phyloP scores from a whole-genome alignment of 352 stramenopile genomes.

The Globisporangium heterothallicum region DNA sequence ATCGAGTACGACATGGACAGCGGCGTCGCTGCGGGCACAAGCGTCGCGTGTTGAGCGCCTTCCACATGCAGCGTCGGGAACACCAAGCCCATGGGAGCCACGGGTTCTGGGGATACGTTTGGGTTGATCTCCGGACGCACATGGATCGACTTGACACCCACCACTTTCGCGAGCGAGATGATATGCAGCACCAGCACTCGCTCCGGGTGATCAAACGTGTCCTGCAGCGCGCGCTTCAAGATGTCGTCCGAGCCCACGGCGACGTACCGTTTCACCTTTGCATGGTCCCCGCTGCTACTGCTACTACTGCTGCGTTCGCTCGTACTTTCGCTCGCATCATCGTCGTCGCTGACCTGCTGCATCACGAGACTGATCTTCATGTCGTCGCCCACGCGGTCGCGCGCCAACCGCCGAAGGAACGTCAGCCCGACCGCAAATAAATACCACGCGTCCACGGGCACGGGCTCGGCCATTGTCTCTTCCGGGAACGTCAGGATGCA shows the following conservation, averaged over 20 bases:
- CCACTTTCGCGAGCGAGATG: slow-evolving; percentile 57
- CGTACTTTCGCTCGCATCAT: slow-evolving; percentile 11
- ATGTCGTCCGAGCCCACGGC: slow-evolving; percentile 50
- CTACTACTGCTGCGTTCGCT: neutral
- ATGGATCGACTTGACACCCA: slow-evolving; percentile 49
- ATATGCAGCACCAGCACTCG: slow-evolving; percentile 69
- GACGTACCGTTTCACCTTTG: slow-evolving; percentile 40
- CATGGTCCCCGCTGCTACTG: neutral
- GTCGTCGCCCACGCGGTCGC: slow-evolving; percentile 61
- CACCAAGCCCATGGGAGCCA: slow-evolving; percentile 56
- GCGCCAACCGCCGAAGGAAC: slow-evolving; percentile 63
- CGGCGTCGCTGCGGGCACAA: slow-evolving; percentile 26
- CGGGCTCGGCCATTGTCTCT: slow-evolving; percentile 54
- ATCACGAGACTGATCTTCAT: slow-evolving; percentile 57
- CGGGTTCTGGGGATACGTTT: slow-evolving; percentile 76
- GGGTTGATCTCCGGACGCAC: slow-evolving; percentile 72
- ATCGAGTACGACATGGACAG: slow-evolving; percentile 30
- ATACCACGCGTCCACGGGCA: slow-evolving; percentile 83
- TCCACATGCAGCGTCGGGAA: slow-evolving; percentile 68
- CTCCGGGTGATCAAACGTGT: slow-evolving; percentile 60
- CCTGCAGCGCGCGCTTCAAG: slow-evolving; percentile 49
- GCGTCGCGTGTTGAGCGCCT: slow-evolving; percentile 26
- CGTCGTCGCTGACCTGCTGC: slow-evolving; percentile 28
- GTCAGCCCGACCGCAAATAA: slow-evolving; percentile 62
- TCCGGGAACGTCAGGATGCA: slow-evolving; percentile 83